These are phyloP conservation scores for Epicoccum nigrum DNA, from an alignment of 2,329 filamentous ascomycete genomes.

Conservation along the genomic window DNA sequence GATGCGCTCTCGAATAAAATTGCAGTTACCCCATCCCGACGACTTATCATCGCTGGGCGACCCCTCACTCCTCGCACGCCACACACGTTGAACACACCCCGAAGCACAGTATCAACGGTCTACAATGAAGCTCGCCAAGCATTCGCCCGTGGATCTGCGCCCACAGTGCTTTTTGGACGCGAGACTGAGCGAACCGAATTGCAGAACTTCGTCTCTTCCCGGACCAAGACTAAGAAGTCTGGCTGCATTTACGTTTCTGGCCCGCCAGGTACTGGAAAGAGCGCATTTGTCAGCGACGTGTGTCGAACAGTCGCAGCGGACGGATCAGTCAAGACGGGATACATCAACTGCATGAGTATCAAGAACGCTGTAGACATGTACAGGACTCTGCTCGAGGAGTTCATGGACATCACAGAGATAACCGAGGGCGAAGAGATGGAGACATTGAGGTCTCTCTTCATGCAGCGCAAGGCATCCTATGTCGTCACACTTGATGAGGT, in stretches of 20 bases:
- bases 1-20: slow-evolving; percentile 74
- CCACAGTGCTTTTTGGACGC: slow-evolving; percentile 77
- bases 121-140: slow-evolving; percentile 88
- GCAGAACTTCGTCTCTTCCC: slow-evolving; percentile 69
- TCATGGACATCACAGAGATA: slow-evolving; percentile 65
- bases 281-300: slow-evolving; percentile 85
- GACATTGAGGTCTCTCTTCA: slow-evolving; percentile 73
- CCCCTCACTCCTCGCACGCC: slow-evolving; percentile 80
- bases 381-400: slow-evolving; percentile 73
- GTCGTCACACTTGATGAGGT: slow-evolving; percentile 94
- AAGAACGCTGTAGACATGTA: slow-evolving; percentile 88
- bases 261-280: slow-evolving; percentile 95
- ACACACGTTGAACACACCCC: slow-evolving; percentile 73
- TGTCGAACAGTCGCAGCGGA: slow-evolving; percentile 64
- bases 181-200: slow-evolving; percentile 73
- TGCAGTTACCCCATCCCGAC: slow-evolving; percentile 81
- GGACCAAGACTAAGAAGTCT: slow-evolving; percentile 64
- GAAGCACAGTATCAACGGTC: slow-evolving; percentile 69
- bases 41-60: slow-evolving; percentile 77
- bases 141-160: slow-evolving; percentile 79
- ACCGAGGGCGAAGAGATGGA: slow-evolving; percentile 71
- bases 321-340: slow-evolving; percentile 68
- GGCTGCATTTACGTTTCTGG: slow-evolving; percentile 95
- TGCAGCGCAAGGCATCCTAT: slow-evolving; percentile 66
- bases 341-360: slow-evolving; percentile 97